Base-by-base conservation (phyloP, 2,329 filamentous ascomycete species). In the Hyphodiscus sp. region DNA sequence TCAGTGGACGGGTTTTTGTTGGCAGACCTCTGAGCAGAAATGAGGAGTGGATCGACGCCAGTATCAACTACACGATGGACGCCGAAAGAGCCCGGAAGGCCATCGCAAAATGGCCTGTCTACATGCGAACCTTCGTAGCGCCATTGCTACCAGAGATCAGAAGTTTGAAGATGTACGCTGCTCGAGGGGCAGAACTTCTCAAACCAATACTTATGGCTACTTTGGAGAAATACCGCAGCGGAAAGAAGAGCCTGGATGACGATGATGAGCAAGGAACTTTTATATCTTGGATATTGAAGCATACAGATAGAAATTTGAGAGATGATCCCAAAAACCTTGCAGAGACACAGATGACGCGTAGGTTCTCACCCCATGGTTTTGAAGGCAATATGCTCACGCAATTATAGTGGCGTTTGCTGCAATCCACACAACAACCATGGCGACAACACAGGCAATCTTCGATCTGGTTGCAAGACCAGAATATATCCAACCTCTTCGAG, bases 351-450 rank as follows among this genome's bases (percentile, higher is more conserved):
- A 33, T 33, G 29, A 13, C 13, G 7, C 13, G 29, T 33, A 33
- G 13, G 29, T 33, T 33, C 29, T 33, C 13, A 7, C 13, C 29
- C 7, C 29, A 33, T 33, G 29, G 29, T 33, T 33, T 33, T 7
- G 29, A 33, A 7, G 7, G 7, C 29, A 33, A 8, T 7, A 44
- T 9, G 19, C 7, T n/a, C 16, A 44, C 9, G 7, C 8, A 44
- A 8, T 44, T 43, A 38, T 18, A 23, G 20, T 52, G 18, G 20
- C 52, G 8, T 52, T 55, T 4, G 76, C 76, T 0, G 73, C 77
- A 1, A 79, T 81, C 26, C 75, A 79, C 54, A 79, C 76, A 0
- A 80, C 76, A 0, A 72, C 74, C 0, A 62, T 74, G 45, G 69
- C 74, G 0, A 58, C 71, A 0, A 76, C 74, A 1, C 67, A 80